Evolutionary conservation across 805 yeast species (phyloP), one percentile per base, ranked within the genome.

Genomic region (Sungouiella thailandica): DNA sequence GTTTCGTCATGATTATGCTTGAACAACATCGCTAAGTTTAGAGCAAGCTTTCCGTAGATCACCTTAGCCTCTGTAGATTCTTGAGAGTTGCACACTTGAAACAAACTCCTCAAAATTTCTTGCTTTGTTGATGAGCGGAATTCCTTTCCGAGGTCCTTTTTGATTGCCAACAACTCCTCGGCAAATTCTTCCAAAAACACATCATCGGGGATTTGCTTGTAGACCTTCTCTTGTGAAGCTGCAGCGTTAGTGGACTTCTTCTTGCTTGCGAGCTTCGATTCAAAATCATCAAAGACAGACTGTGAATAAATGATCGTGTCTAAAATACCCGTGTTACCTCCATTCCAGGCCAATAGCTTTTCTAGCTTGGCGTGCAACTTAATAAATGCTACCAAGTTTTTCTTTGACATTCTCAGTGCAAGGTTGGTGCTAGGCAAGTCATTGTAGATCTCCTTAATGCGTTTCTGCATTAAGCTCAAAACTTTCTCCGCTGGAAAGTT

Each of bases 251-350:
- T 12, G 26, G 23, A 9, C 29, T 19, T 18, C 36, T 32, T 37
- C 18, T 36, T 39, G 10, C 19, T 14, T 7, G 28, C 11, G 5
- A 40, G 30, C 13, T 28, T 32, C 17, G 18, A 25, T 27, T 53
- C 57, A 28, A 53, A 44, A 7, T 37, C 16, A 2, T 41, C 43
- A 31, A 52, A 51, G 3, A 41, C 49, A 1, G 55, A 49, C 34
- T 72, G 74, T 40, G 72, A 74, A 32, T 73, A 70, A 14, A 76
- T 48, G 26, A 80, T 49, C 1, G 80, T 61, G 46, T 80, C 87
- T 46, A 80, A 65, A 9, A 75, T 65, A 33, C 72, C 72, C 2
- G 80, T 62, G 44, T 76, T 72, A 1, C 80, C 81, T 12, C 82
- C 80, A 45, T 80, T 80, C 38, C 36, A 24, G 5, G 35, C 39